Percentiles rank a stretch among this genome's conserved stretches.
phyloP scores from a whole-genome alignment of 2,329 filamentous ascomycete genomes.

The Colletotrichum abscissum region DNA sequence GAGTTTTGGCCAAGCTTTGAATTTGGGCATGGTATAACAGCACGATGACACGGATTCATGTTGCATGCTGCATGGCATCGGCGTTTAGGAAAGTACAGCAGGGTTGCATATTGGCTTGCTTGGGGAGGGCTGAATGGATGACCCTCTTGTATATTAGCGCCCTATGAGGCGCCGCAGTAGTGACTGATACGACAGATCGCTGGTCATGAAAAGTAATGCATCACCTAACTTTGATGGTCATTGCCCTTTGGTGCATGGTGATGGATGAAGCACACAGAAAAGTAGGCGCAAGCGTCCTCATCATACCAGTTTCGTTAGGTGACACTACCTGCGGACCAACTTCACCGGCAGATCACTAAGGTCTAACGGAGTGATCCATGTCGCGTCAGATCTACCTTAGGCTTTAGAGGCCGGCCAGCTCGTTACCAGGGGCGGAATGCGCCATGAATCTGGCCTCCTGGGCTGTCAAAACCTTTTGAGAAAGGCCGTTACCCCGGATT shows the following conservation, averaged over 20 bases:
- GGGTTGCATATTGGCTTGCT: conserved; percentile 33
- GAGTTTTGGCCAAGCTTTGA: conserved; percentile 18
- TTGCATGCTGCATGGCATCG: conserved; percentile 49
- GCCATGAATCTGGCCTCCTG: too few species aligned
- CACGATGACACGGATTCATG: conserved; percentile 31
- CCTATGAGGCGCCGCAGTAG: not conserved
- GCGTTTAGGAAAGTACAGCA: conserved; percentile 40
- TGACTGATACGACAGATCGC: not conserved
- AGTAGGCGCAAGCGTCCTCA: not conserved
- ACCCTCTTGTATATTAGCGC: conserved; percentile 28
- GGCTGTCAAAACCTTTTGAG: not conserved
- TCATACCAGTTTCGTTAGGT: not conserved
- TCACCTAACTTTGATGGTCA: not conserved
- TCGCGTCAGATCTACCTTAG: not conserved
- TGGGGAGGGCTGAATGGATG: conserved; percentile 13
- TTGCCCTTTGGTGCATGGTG: not conserved
- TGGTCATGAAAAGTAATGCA: conserved; percentile 19
- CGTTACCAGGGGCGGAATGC: too few species aligned
- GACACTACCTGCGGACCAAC: not conserved
- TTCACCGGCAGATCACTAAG: not conserved
- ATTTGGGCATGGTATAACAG: conserved; percentile 30
- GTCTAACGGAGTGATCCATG: not conserved
- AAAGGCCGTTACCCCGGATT: not conserved
- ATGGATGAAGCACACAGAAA: not conserved
- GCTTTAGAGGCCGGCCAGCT: not conserved